Percentiles rank a stretch among this genome's conserved stretches.
Evolutionary conservation across 768 basidiomycete species (phyloP).

Genomic region (Ephemerocybe angulata): DNA sequence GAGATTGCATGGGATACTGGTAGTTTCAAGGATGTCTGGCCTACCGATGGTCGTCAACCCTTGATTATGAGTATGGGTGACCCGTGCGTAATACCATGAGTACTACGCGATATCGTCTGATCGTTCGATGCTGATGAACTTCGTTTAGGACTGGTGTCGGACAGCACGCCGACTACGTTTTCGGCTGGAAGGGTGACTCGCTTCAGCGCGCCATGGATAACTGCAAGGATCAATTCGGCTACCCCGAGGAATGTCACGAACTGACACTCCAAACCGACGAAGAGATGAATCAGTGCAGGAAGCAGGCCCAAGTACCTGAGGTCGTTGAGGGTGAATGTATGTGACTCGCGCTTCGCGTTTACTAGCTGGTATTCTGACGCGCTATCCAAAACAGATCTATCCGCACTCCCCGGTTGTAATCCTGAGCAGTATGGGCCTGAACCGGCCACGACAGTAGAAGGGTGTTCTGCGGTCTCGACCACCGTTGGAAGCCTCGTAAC

Average conservation of each 20-base stretch:
- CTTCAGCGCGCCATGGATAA: constrained; percentile 11
- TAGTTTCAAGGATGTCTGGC: constrained; percentile 7
- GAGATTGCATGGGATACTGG: constrained; percentile 9
- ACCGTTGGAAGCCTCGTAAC: too few relatives aligned
- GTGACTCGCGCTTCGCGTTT: neutral
- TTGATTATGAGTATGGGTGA: constrained; percentile 9
- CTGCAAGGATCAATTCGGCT: constrained; percentile 4
- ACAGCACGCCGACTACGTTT: constrained; percentile 10
- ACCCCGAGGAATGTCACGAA: neutral
- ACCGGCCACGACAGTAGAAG: neutral
- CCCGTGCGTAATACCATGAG: constrained; percentile 1
- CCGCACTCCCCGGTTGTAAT: neutral
- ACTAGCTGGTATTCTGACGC: neutral
- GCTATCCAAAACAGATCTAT: neutral
- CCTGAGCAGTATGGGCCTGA: neutral
- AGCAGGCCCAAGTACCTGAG: neutral
- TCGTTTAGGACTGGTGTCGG: constrained; percentile 7
- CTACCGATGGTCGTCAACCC: constrained; percentile 6
- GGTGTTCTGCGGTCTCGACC: neutral
- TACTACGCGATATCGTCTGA: too few relatives aligned
- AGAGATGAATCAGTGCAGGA: constrained; percentile 4
- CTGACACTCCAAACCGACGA: constrained; percentile 9
- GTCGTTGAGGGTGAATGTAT: constrained; percentile 1
- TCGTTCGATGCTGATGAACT: neutral
- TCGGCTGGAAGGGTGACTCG: constrained; percentile 7